Base-by-base conservation (phyloP, 2,329 filamentous ascomycete genomes). In the Fusarium domesticum region DNA sequence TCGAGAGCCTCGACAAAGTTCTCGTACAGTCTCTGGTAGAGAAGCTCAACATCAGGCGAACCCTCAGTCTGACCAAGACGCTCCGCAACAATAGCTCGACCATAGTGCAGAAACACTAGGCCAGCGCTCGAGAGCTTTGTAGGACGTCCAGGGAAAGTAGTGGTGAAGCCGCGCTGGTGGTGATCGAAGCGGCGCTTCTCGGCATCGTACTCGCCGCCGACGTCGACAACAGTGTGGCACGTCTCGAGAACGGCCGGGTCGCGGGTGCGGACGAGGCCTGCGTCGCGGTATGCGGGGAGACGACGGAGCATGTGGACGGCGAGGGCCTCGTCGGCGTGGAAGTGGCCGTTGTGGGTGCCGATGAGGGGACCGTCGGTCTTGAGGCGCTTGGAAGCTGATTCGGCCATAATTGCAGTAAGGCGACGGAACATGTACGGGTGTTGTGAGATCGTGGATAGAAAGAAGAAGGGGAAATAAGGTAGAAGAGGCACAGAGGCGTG, bases 251-350 rank as follows among this genome's bases (percentile, higher is more conserved):
- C 67, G 18, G 81, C 78, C 15, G 89, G 83, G 68, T 98, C 90
- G 61, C 93, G 87, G 37, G 91, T 96, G 58, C 93, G 90, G 39
- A 96, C 76, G 34, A 98, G 85, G 34, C 76, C 66, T 18, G 89
- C 84, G 57, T 78, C 71, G 43, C 76, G 68, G 75, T 97, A 98
- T 47, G 84, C 73, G 17, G 93, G 92, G 15, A 97, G 85, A 45
- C 87, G 80, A 54, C 90, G 89, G 58, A 98, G 87, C 77, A 98
- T 89, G 76, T 95, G 90, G 54, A 98, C 91, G 46, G 93, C 93
- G 34, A 98, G 83, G 49, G 93, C 92, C 74, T 98, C 93, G 70
- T 98, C 93, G 67, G 93, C 93, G 74, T 98, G 93, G 79, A 98
- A 98, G 76, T 96, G 90, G 58, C 93, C 93, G 72, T 86, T 96